Percentiles rank a stretch among this genome's conserved stretches.
Evolutionary conservation across 305 asterid genomes (phyloP).

Genomic region (Fraxinus nigra): DNA sequence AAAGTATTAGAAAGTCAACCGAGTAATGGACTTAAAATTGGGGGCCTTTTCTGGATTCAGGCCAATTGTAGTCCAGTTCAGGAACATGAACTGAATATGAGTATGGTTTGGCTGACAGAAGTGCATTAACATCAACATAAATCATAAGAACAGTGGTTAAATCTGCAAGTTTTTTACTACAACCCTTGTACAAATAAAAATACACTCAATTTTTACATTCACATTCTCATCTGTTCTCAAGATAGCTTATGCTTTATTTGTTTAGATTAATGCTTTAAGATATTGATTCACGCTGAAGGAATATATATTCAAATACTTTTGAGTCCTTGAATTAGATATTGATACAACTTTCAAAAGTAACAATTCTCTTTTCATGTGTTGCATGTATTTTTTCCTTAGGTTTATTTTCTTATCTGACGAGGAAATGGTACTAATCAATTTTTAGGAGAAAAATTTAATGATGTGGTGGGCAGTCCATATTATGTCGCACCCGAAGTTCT

Average conservation of each 20-base stretch:
- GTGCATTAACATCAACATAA: background rate
- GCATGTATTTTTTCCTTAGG: background rate
- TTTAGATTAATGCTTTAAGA: slow-evolving; percentile 2
- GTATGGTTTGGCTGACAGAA: background rate
- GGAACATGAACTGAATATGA: background rate
- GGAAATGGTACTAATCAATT: background rate
- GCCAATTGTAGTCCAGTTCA: background rate
- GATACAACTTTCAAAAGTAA: background rate
- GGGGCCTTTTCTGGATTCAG: background rate
- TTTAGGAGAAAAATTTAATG: slow-evolving; percentile 61
- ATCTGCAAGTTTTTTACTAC: background rate
- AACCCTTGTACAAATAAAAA: background rate
- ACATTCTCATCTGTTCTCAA: slow-evolving; percentile 6
- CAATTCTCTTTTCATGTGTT: background rate
- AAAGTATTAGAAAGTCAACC: background rate
- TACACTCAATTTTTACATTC: background rate
- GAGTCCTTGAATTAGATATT: background rate
- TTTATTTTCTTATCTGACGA: background rate
- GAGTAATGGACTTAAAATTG: background rate
- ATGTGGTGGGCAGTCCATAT: slow-evolving; percentile 82
- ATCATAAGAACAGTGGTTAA: background rate
- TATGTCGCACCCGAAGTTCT: slow-evolving; percentile 86
- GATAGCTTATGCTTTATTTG: slow-evolving; percentile 9
- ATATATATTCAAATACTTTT: background rate
- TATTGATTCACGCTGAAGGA: background rate